Evolutionary conservation across 352 stramenopile genomes (phyloP), one percentile per base, ranked within the genome.

Genomic region (Paralagenidium karlingii): DNA sequence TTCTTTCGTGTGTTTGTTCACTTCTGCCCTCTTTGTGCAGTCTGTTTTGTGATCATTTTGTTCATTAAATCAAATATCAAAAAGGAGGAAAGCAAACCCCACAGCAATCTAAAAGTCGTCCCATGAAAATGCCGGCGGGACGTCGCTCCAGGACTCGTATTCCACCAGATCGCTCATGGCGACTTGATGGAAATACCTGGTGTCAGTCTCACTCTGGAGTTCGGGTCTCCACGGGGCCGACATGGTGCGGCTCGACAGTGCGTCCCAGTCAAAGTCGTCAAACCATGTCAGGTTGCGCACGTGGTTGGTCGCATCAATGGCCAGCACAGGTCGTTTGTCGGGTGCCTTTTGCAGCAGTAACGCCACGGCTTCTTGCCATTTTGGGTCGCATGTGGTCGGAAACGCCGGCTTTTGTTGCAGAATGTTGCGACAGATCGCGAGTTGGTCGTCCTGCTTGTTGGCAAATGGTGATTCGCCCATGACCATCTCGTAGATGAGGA

Each of bases 401-500:
- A 53, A 69, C 33, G 8, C 24, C 41, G 51, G 45, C 33, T 44
- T 45, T 2, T 51, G 45, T 8, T 56, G 43, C 7, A 68, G 43
- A 32, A 64, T 57, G 19, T 59, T 60, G 5, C 46, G 45, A 33
- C 44, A 68, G 32, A 68, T 64, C 1, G 44, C 24, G 12, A 68
- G 38, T 27, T 68, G 58, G 39, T 64, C 58, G 25, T 53, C 38
- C 37, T 54, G 36, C 16, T 44, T 41, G n/a, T 45, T 28, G 3
- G 58, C 43, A 22, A 64, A 68, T 11, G 58, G 58, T 20, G 54
- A 68, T 16, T 59, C 51, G 1, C 56, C 60, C 28, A 58, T n/a
- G n/a, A n/a, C n/a, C n/a, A 93, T 90, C 57, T 95, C 80, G 50
- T 89, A 94, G 21, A 89, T 75, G 32, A 94, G 60, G 21, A 94